Evolutionary conservation across 1,139 yeast genomes (phyloP).

Genomic region (Candida sojae): DNA sequence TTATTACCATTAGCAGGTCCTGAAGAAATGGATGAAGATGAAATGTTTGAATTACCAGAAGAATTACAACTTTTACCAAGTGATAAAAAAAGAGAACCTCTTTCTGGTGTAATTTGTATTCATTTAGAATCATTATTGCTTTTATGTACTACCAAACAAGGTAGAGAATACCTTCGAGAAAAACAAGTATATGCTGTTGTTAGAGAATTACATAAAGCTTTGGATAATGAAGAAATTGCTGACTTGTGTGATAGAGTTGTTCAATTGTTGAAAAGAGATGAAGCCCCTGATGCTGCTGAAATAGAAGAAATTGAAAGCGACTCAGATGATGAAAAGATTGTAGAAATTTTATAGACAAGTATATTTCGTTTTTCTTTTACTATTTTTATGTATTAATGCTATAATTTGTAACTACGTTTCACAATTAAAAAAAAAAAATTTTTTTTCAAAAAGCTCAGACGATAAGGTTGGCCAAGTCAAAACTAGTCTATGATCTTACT

Average conservation of each 20-base stretch:
- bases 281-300: constrained; percentile 44
- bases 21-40: constrained; percentile 78
- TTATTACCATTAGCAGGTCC: constrained; percentile 84
- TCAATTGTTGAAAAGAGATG: constrained; percentile 91
- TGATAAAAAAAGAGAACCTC: constrained; percentile 78
- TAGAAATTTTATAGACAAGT: constrained; percentile 47
- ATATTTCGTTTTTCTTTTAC: neutral
- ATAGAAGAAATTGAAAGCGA: constrained; percentile 34
- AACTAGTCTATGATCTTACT: constrained; percentile 13
- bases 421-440: neutral
- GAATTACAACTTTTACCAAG: constrained; percentile 79
- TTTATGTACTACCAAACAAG: constrained; percentile 70
- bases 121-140: constrained; percentile 78
- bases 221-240: constrained; percentile 61
- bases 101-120: constrained; percentile 60
- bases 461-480: no score
- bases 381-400: neutral
- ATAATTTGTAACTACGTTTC: constrained; percentile 3
- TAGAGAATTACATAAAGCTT: constrained; percentile 78
- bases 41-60: constrained; percentile 84
- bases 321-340: constrained; percentile 47
- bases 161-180: constrained; percentile 73
- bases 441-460: neutral
- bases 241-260: constrained; percentile 77
- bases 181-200: constrained; percentile 82